phyloP scores from a whole-genome alignment of 208 protist species.

The Trichomonas gallinae region DNA sequence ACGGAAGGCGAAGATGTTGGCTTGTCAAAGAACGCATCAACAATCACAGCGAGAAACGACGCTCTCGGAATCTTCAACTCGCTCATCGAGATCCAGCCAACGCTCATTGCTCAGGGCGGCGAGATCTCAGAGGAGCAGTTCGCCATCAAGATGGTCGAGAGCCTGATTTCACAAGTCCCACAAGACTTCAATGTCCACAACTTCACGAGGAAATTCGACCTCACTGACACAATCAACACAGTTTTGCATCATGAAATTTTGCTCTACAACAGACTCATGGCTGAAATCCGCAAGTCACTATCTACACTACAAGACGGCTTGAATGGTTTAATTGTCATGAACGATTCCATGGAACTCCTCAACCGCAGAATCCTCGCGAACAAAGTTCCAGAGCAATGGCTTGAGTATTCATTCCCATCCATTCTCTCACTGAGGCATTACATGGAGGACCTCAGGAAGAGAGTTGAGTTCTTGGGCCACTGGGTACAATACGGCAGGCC shows the following conservation, averaged over 20 bases:
- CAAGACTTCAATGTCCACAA: neutral
- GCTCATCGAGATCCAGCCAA: constrained; percentile 1
- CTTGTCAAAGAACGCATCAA: neutral
- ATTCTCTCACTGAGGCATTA: constrained; percentile 71
- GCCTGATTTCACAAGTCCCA: neutral
- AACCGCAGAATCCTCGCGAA: constrained; percentile 47
- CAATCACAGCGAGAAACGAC: neutral
- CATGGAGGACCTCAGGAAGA: constrained; percentile 75
- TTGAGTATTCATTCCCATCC: constrained; percentile 79
- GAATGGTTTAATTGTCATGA: constrained; percentile 58
- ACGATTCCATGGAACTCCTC: constrained; percentile 52
- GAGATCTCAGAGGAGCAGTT: neutral
- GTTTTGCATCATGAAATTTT: constrained; percentile 73
- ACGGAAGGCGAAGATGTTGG: neutral
- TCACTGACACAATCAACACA: constrained; percentile 53
- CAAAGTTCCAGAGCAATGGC: constrained; percentile 74
- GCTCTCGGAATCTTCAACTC: neutral
- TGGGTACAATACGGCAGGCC: constrained; percentile 51
- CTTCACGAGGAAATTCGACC: neutral
- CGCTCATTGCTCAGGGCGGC: neutral
- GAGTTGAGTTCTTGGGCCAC: constrained; percentile 72
- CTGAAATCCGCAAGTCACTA: constrained; percentile 66
- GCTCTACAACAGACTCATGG: constrained; percentile 64
- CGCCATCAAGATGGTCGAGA: neutral
- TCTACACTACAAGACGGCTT: constrained; percentile 80